Conservation (phyloP, 192 early-diverging fungal genomes). For the Backusella luteola region DNA sequence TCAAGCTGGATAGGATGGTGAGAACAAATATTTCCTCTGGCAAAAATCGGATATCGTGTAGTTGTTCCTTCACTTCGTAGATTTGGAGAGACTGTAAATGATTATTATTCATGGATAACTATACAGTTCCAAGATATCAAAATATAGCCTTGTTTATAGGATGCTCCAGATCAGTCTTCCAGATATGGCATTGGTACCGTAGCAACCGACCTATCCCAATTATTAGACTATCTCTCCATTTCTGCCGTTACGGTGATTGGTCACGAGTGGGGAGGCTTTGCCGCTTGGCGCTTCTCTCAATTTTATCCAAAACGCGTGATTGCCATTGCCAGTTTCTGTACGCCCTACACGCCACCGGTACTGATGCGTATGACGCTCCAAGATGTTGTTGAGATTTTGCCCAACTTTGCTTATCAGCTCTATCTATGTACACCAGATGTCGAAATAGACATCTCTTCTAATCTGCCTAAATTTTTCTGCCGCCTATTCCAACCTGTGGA, state of each 20-base stretch:
- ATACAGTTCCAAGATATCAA: not conserved
- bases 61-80: conserved; percentile 47
- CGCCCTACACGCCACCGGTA: conserved; percentile 44
- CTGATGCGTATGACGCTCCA: conserved; percentile 36
- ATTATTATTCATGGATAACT: not conserved
- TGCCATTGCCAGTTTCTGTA: conserved; percentile 48
- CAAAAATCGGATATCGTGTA: conserved; percentile 53
- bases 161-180: not conserved
- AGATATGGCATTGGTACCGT: conserved; percentile 51
- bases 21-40: conserved; percentile 46
- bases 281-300: conserved; percentile 52
- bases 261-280: conserved; percentile 65
- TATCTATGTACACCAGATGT: conserved; percentile 29
- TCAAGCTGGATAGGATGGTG: conserved; percentile 24
- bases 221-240: conserved; percentile 56
- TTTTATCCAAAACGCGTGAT: conserved; percentile 57
- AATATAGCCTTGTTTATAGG: not conserved
- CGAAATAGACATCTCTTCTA: conserved; percentile 30
- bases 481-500: conserved; percentile 22
- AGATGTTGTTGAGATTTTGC: conserved; percentile 39
- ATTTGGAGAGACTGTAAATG: conserved; percentile 46
- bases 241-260: conserved; percentile 53
- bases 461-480: not conserved
- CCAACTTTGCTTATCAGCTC: conserved; percentile 53
- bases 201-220: conserved; percentile 44